phyloP scores from a whole-genome alignment of 169 alveolate species.

The Sarcocystis neurona region DNA sequence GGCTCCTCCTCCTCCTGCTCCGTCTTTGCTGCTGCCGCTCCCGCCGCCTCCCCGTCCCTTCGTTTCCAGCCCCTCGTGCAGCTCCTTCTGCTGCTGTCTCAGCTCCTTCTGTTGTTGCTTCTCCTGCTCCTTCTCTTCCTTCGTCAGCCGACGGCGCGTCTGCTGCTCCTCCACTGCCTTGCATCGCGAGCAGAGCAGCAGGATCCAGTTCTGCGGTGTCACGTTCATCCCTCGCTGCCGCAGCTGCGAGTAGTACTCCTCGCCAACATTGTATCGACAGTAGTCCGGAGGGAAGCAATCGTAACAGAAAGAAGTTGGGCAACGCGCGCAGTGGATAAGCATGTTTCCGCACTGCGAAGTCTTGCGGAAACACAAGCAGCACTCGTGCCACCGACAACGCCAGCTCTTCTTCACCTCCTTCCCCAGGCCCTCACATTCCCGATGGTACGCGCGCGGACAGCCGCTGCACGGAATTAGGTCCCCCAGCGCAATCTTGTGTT shows the following conservation, averaged over 20 bases:
- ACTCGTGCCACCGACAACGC: conserved; percentile 93
- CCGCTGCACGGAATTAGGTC: conserved; percentile 83
- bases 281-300: conserved; percentile 90
- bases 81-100: conserved; percentile 72
- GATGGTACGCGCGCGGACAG: conserved; percentile 91
- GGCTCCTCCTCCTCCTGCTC: conserved; percentile 49
- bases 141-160: conserved; percentile 82
- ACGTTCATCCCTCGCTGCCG: conserved; percentile 87
- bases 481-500: conserved; percentile 78
- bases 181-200: conserved; percentile 88
- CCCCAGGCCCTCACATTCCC: conserved; percentile 76
- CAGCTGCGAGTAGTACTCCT: conserved; percentile 84
- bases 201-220: conserved; percentile 84
- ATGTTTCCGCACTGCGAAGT: conserved; percentile 89
- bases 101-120: conserved; percentile 69
- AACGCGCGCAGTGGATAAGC: conserved; percentile 89
- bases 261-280: conserved; percentile 71
- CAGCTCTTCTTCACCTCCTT: conserved; percentile 78
- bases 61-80: conserved; percentile 50
- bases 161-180: conserved; percentile 89
- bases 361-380: conserved; percentile 87
- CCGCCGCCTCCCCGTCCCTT: conserved; percentile 48
- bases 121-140: conserved; percentile 82
- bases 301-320: conserved; percentile 90
- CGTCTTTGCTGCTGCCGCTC: conserved; percentile 44